Percentiles rank a stretch among this genome's conserved stretches.
These are phyloP conservation scores for Henckelia pumila DNA, from an alignment of 257 asterid species.

Conservation along the genomic window DNA sequence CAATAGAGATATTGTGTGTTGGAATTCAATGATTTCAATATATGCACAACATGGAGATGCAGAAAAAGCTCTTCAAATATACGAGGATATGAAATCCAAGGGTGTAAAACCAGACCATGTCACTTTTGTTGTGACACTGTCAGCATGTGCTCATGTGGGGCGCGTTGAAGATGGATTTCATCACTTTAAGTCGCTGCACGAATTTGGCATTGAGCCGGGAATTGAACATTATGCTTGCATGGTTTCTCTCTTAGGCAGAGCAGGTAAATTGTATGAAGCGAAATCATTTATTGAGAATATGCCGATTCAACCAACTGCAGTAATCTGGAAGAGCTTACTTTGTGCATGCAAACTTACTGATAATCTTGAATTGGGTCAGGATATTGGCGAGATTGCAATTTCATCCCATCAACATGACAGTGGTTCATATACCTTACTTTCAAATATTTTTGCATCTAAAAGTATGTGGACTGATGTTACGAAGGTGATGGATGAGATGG, in stretches of 20 bases:
- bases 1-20: conserved; percentile 35
- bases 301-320: conserved; percentile 38
- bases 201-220: conserved; percentile 41
- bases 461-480: conserved; percentile 46
- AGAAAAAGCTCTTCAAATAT: conserved; percentile 35
- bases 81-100: conserved; percentile 34
- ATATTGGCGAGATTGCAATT: conserved; percentile 42
- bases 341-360: conserved; percentile 40
- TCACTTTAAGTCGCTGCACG: conserved; percentile 33
- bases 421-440: conserved; percentile 44
- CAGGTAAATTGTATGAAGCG: conserved; percentile 45
- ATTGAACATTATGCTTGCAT: conserved; percentile 48
- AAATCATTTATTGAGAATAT: conserved; percentile 38
- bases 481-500: conserved; percentile 46
- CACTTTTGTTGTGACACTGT: conserved; percentile 40
- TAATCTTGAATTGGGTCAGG: conserved; percentile 36
- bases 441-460: conserved; percentile 45
- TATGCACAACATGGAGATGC: conserved; percentile 52
- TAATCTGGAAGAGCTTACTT: conserved; percentile 48
- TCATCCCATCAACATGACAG: conserved; percentile 38
- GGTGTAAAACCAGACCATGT: conserved; percentile 37
- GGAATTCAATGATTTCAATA: conserved; percentile 50
- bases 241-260: conserved; percentile 50
- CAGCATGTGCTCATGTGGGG: conserved; percentile 51
- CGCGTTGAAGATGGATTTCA: conserved; percentile 41